Percentiles rank a stretch among this genome's conserved stretches.
These are phyloP conservation scores for Xylariales sp. DNA, from an alignment of 2,329 filamentous ascomycete species.

Conservation along the genomic window DNA sequence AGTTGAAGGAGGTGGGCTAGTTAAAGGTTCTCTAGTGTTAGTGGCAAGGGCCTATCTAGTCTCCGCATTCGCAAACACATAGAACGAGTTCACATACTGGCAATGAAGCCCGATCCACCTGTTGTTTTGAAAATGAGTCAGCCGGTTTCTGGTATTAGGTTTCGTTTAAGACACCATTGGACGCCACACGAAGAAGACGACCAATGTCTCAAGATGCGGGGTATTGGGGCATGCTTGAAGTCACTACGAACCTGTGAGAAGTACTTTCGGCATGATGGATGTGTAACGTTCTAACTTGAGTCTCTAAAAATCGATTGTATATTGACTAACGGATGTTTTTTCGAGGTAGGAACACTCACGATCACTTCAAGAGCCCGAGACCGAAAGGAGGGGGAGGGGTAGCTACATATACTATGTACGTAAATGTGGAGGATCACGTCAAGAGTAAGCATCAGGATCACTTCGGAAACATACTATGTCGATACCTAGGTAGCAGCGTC, in stretches of 20 bases:
- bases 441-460: constrained; percentile 25
- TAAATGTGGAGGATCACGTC: constrained; percentile 1
- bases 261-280: constrained; percentile 58
- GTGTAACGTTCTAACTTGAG: neutral
- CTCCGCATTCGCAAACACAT: neutral
- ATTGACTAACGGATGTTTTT: neutral
- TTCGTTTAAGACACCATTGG: neutral
- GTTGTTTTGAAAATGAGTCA: constrained; percentile 20
- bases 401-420: constrained; percentile 14
- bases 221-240: constrained; percentile 1
- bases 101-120: constrained; percentile 66
- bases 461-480: neutral
- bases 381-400: constrained; percentile 1
- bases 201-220: constrained; percentile 4
- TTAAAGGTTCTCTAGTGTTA: constrained; percentile 15
- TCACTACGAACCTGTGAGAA: constrained; percentile 56
- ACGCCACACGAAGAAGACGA: neutral
- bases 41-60: neutral
- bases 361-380: neutral
- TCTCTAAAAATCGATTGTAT: constrained; percentile 2
- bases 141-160: constrained; percentile 11
- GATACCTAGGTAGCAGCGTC: no score
- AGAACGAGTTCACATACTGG: constrained; percentile 52
- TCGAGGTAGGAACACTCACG: constrained; percentile 5
- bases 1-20: constrained; percentile 67